Evolutionary conservation across 352 stramenopile genomes (phyloP), one percentile per base, ranked within the genome.

Genomic region (Blastocystis sp.): DNA sequence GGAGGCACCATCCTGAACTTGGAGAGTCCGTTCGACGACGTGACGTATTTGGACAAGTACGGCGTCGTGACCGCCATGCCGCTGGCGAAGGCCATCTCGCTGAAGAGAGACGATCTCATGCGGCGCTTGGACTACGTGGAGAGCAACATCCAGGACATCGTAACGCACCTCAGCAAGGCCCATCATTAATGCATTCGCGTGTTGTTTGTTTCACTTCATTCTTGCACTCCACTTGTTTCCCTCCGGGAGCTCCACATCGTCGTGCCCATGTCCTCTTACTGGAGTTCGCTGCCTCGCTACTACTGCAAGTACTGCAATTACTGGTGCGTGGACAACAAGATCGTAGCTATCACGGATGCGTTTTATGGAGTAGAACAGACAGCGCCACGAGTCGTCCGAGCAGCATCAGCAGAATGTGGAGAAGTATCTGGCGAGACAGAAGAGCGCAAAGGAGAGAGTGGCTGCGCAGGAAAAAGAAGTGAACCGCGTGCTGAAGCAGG

Each of bases 251-350:
- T 57, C 6, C 48, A 7, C 6, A 57, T 43, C 65, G 21, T 66
- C 28, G 4, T 3, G 28, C 43, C 54, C 9, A 84, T 84, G 74
- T 84, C 74, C 19, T 68, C 74, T 11, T 48, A 70, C 3, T 84
- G 74, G 74, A 84, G 54, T 19, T 84, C 74, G 17, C 17, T 84
- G 34, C 74, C 74, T n/a, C 54, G 74, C 9, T 68, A 54, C 19
- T 63, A 84, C 48, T 84, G 74, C 40, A 66, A 66, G 34, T 84
- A 84, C n/a, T 84, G 74, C 74, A 84, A 84, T 45, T 84, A 68
- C 42, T 84, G 74, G 74, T 84, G 57, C 69, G 74, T 84, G 14
- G 74, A 84, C 57, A 84, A 84, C 61, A 84, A 84, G 38, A 84
- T 84, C 52, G 74, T 84, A 74, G 45, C 14, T 42, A 6, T 3